These are phyloP conservation scores for Diversispora epigaea DNA, from an alignment of 192 early-diverging fungal species.

Conservation along the genomic window DNA sequence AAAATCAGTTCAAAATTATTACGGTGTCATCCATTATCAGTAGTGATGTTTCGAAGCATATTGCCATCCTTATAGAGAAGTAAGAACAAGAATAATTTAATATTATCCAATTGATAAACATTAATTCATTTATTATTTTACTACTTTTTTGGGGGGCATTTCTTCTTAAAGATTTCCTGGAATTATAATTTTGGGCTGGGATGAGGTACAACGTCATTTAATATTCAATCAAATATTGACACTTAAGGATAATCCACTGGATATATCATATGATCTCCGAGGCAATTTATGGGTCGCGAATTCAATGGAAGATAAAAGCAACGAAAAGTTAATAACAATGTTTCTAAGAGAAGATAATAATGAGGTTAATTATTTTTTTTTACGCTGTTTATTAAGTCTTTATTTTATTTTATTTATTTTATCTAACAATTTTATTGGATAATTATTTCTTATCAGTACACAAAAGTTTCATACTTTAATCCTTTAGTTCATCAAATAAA, in stretches of 20 bases:
- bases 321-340: slow-evolving; percentile 27
- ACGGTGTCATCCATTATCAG: slow-evolving; percentile 42
- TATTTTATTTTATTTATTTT: not conserved
- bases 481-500: slow-evolving; percentile 39
- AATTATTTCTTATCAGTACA: slow-evolving; percentile 6
- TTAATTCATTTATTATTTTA: not conserved
- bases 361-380: slow-evolving; percentile 28
- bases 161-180: slow-evolving; percentile 35
- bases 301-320: not conserved
- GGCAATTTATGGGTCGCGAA: slow-evolving; percentile 54
- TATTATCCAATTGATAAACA: not conserved
- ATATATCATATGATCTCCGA: slow-evolving; percentile 44
- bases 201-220: slow-evolving; percentile 36
- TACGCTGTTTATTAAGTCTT: not conserved
- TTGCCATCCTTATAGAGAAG: slow-evolving; percentile 39
- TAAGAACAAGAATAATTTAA: slow-evolving; percentile 43
- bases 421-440: not conserved
- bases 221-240: slow-evolving; percentile 37
- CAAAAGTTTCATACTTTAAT: slow-evolving; percentile 17
- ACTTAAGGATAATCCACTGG: slow-evolving; percentile 37
- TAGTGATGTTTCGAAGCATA: slow-evolving; percentile 38
- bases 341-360: slow-evolving; percentile 34
- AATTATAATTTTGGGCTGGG: slow-evolving; percentile 42
- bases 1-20: slow-evolving; percentile 31
- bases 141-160: not conserved